phyloP scores from a whole-genome alignment of 139 green algal species.

The Dunaliella sp. region DNA sequence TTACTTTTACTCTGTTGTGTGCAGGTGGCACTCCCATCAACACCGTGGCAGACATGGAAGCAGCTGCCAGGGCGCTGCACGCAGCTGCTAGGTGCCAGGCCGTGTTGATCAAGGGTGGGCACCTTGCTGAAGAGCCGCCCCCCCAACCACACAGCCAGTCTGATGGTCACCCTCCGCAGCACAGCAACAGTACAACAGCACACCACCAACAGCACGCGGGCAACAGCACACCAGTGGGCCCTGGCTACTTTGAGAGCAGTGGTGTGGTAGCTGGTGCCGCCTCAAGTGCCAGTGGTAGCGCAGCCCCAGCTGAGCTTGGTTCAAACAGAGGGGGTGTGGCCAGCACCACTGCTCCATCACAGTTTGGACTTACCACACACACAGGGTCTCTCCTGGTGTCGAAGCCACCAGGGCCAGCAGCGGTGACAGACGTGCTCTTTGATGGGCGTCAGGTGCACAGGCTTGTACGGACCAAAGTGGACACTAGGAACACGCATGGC shows the following conservation, averaged over 20 bases:
- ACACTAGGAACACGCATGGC: conserved; percentile 87
- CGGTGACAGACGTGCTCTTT: conserved; percentile 82
- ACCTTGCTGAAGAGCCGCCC: conserved; percentile 51
- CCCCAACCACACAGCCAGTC: background rate
- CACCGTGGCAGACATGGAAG: conserved; percentile 58
- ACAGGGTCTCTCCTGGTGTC: background rate
- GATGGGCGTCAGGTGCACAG: conserved; percentile 61
- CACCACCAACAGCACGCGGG: too few species aligned
- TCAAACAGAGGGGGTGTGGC: too few species aligned
- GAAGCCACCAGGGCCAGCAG: background rate
- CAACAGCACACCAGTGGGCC: too few species aligned
- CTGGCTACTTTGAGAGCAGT: too few species aligned
- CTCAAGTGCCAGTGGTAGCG: too few species aligned
- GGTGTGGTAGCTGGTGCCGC: too few species aligned
- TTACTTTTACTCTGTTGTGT: too few species aligned
- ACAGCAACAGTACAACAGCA: too few species aligned
- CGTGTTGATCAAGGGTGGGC: conserved; percentile 91
- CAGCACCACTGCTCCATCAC: background rate
- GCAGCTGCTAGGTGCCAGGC: conserved; percentile 44
- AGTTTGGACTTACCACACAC: background rate
- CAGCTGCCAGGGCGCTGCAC: conserved; percentile 65
- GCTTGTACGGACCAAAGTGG: conserved; percentile 46
- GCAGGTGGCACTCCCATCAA: conserved; percentile 37
- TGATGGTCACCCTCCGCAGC: background rate
- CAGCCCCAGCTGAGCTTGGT: too few species aligned